Percentiles rank a stretch among this genome's conserved stretches.
phyloP scores from a whole-genome alignment of 805 yeast genomes.

The Schizosaccharomyces pombe region ASM294v3 CU329670.1:2555501-2556000 shows the following conservation, averaged over 20 bases:
- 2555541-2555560: background rate
- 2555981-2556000: too few species aligned
- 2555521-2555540: background rate
- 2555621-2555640: background rate
- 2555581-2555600: background rate
- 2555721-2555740: background rate
- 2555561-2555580: background rate
- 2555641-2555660: background rate
- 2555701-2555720: background rate
- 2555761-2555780: too few species aligned
- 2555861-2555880: too few species aligned
- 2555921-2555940: too few species aligned
- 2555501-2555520: background rate
- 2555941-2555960: too few species aligned
- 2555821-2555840: too few species aligned
- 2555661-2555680: background rate
- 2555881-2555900: too few species aligned
- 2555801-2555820: too few species aligned
- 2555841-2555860: too few species aligned
- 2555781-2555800: too few species aligned
- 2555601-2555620: background rate
- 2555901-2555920: too few species aligned
- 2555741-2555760: background rate
- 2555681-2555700: background rate
- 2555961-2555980: too few species aligned